Evolutionary conservation across 2,329 filamentous ascomycete genomes (phyloP), one percentile per base, ranked within the genome.

Genomic region (Aspergillus carbonarius): DNA sequence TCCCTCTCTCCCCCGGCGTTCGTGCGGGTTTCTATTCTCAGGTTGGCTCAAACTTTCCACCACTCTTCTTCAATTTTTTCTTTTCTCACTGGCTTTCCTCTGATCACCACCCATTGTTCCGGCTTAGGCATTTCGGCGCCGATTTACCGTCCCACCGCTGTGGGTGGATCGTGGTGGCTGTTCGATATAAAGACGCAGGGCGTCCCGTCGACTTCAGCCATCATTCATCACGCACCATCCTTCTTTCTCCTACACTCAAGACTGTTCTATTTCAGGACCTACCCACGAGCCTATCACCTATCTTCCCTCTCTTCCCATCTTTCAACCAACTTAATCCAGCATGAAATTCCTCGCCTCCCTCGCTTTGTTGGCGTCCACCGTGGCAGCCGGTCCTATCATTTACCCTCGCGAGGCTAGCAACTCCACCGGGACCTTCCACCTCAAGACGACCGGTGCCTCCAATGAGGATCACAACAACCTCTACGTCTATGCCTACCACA

Each of bases 401-500:
- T 55, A 54, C 20, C 57, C 63, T 40, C 65, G 66, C 46, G 51
- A 63, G 48, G 56, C 53, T 61, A 58, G 51, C 53, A 58, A 63
- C 51, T 54, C 59, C 23, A 39, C 61, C 54, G 65, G 65, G n/a
- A 53, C 64, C 32, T 76, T 75, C 63, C 64, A 68, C 54, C 65
- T 77, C 32, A 76, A 76, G 62, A 72, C 75, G 18, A 59, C 62
- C n/a, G 67, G 61, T 12, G 63, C 70, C 9, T 54, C 58, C 20
- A 66, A 70, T 49, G 20, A 61, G 0, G 48, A 66, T 1, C 69
- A 74, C 61, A 74, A 76, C 63, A 57, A 72, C 59, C 70, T 76
- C 54, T 77, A 72, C 30, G 66, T 78, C 27, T 68, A 69, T 27
- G 63, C 68, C 37, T 78, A 75, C 61, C 76, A 78, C 66, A 76